Base-by-base conservation (phyloP, 1,284 basidiomycete species). In the Chondrostereum purpureum region DNA sequence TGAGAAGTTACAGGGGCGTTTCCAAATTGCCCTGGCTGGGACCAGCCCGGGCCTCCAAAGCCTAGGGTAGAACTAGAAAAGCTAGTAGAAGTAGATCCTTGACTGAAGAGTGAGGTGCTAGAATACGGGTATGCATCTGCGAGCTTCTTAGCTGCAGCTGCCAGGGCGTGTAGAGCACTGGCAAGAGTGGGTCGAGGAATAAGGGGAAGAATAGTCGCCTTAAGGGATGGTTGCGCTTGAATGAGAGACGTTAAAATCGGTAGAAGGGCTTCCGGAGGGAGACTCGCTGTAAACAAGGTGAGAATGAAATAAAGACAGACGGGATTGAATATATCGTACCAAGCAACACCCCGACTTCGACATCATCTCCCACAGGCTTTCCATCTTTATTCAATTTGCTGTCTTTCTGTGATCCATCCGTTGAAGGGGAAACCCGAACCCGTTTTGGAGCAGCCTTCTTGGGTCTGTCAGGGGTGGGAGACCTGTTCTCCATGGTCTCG, bases 111-210 rank as follows among this genome's bases (percentile, higher is more conserved):
- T 3, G 69, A 54, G 2, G 67, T 52, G 42, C 69, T 80, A 2
- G 87, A 88, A 61, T 88, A 90, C 5, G 87, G 87, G 58, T 86
- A 87, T 14, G 86, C 83, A 45, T 89, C 86, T 40, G 77, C 76
- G 33, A 90, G 70, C 58, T 80, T 83, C 66, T 77, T 80, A 24
- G 82, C 76, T 16, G 83, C 79, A 49, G 72, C 73, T 33, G 73
- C 72, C 27, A 90, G 63, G n/a, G 79, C 78, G 55, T 85, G 75
- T 20, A 79, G 61, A 14, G 85, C 87, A 19, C 74, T 79, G 22
- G 87, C 82, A 44, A 89, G 65, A 2, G 84, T 83, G 6, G 87
- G 87, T 17, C 84, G 77, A 45, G 87, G 87, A 57, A 90, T 88
- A 31, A 90, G 69, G 21, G 80, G 77, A 23, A 90, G 64, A 42